phyloP scores from a whole-genome alignment of 169 alveolate species.

The Plasmodium vinckei region DNA sequence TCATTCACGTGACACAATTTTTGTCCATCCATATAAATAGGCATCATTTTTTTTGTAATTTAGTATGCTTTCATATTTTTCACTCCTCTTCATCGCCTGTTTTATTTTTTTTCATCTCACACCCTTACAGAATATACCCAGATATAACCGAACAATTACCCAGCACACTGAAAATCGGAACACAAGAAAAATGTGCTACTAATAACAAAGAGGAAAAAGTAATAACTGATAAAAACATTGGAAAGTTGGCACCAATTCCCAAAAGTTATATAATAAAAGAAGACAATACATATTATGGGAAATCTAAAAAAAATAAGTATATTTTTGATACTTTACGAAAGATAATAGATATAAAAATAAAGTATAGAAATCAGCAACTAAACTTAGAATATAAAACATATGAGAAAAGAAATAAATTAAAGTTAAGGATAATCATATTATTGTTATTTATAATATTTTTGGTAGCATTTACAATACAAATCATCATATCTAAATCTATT shows the following conservation, averaged over 20 bases:
- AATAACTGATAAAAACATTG: conserved; percentile 3
- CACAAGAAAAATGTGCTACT: background rate
- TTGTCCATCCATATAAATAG: background rate
- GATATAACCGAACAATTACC: conserved; percentile 34
- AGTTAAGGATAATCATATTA: conserved; percentile 44
- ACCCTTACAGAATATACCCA: conserved; percentile 45
- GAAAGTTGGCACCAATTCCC: conserved; percentile 52
- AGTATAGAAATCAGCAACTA: conserved; percentile 72
- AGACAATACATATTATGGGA: conserved; percentile 21
- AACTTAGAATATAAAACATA: conserved; percentile 75
- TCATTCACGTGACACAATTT: background rate
- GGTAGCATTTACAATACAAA: conserved; percentile 17
- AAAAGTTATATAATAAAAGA: conserved; percentile 36
- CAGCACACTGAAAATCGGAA: background rate
- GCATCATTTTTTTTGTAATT: background rate
- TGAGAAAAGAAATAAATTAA: conserved; percentile 60
- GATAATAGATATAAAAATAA: conserved; percentile 36
- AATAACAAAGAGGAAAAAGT: background rate
- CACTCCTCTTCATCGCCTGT: background rate
- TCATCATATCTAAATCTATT: background rate
- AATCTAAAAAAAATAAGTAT: conserved; percentile 22
- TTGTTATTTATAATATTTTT: conserved; percentile 28
- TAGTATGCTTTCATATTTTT: background rate
- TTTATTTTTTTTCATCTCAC: background rate
- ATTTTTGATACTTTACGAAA: conserved; percentile 27